Conservation (phyloP, 1,284 basidiomycete genomes). For the Rhodofomes roseus region DNA sequence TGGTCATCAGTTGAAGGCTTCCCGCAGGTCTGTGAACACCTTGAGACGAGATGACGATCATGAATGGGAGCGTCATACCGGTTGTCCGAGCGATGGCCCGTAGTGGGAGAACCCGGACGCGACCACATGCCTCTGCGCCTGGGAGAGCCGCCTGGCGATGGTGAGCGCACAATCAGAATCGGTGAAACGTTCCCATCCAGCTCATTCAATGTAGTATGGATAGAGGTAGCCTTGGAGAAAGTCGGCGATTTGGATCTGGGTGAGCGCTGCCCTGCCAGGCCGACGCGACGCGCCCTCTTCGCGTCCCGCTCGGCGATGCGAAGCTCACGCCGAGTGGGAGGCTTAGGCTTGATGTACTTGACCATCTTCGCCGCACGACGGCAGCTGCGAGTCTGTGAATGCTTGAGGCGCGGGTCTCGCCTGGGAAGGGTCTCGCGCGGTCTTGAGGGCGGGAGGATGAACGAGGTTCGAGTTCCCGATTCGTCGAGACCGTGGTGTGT, state of each 20-base stretch:
- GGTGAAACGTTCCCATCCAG: not conserved
- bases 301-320: slow-evolving; percentile 1
- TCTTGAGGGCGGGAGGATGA: not conserved
- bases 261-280: slow-evolving; percentile 2
- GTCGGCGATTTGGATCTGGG: not conserved
- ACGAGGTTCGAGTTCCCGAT: slow-evolving; percentile 1
- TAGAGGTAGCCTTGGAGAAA: not conserved
- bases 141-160: not conserved
- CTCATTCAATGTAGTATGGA: not conserved
- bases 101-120: not conserved
- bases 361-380: slow-evolving; percentile 8
- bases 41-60: not conserved
- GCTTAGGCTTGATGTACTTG: slow-evolving; percentile 12
- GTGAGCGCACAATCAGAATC: not conserved
- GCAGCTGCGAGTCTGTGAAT: not conserved
- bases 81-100: not conserved
- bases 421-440: not conserved
- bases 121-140: not conserved
- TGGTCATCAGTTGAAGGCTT: not conserved
- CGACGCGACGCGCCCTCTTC: not conserved
- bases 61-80: not conserved
- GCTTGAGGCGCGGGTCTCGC: not conserved
- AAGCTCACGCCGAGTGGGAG: slow-evolving; percentile 10
- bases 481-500: not conserved
- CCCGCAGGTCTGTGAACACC: not conserved